Evolutionary conservation across 1,139 yeast species (phyloP), one percentile per base, ranked within the genome.

Genomic region (Saccharomycopsis phalli): DNA sequence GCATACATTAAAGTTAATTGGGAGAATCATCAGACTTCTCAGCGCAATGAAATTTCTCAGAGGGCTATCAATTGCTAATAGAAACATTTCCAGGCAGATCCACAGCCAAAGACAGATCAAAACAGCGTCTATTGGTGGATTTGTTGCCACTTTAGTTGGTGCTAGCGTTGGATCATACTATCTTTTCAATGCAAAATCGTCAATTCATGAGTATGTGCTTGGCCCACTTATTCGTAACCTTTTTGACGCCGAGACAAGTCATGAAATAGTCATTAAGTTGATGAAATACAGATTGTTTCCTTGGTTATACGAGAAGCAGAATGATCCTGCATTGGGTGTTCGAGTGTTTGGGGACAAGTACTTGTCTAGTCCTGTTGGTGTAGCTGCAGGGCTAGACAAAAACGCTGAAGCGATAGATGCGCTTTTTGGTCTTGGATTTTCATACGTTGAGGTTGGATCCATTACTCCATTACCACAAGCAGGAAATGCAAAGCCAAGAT

Each of bases 301-400:
- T 17, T 65, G 68, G 45, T 62, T 81, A 42, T 67, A 67, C 47
- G 68, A 68, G 37, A 13, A 30, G 13, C 62, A 63, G 31, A 79
- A 73, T 47, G 73, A 73, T 45, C 70, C 69, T 3, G 60, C 63
- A 3, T 63, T 82, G 49, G 64, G 71, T 6, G 86, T 79, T 13
- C 57, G 70, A 33, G 81, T 78, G 1, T 81, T 82, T 56, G 35
- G 40, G 10, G 41, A 33, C 7, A 87, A 65, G 39, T 62, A 55
- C 1, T 62, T 88, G 54, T 67, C 71, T 23, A 79, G 79, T 43
- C 97, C 97, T 17, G 66, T 88, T 44, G 97, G 97, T 5, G 69
- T 88, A 52, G 97, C 97, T 37, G 97, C 98, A 26, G 98, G 98
- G 10, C 71, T 88, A 49, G 98, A 88, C 59, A 88, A 88, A 60